These are phyloP conservation scores for Arctium lappa DNA, from an alignment of 129 eudicot genomes.

Conservation along the genomic window DNA sequence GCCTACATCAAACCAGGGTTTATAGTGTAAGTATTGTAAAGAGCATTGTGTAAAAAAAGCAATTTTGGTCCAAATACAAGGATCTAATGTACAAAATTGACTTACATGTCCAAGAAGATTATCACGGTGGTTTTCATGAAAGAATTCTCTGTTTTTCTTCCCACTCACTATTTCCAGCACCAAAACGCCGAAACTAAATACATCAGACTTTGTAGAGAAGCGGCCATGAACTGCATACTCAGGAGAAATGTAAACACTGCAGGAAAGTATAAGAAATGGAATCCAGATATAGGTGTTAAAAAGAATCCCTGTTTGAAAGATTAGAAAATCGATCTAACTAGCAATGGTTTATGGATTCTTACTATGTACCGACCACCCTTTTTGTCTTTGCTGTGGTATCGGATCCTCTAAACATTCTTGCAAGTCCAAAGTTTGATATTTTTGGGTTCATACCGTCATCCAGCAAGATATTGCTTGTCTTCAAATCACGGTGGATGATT, in stretches of 20 bases:
- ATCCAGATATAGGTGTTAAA: no score
- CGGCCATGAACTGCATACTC: background rate
- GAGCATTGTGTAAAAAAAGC: no score
- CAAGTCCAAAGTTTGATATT: conserved; percentile 25
- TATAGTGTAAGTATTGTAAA: no score
- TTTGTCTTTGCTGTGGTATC: conserved; percentile 15
- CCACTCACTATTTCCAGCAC: background rate
- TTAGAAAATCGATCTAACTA: background rate
- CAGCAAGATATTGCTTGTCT: background rate
- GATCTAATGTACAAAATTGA: background rate
- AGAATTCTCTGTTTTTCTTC: conserved; percentile 3
- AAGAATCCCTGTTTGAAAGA: no score
- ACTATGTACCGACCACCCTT: conserved; percentile 22
- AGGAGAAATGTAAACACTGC: background rate
- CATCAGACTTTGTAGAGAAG: background rate
- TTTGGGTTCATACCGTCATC: conserved; percentile 14
- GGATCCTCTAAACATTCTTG: conserved; percentile 10
- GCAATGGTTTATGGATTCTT: background rate
- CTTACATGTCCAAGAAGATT: conserved; percentile 15
- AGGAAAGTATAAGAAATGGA: background rate
- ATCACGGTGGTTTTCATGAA: background rate
- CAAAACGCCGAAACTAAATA: conserved; percentile 1
- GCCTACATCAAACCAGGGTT: background rate
- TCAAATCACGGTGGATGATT: background rate
- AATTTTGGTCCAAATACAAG: no score